Percentiles rank a stretch among this genome's conserved stretches.
phyloP scores from a whole-genome alignment of 2,329 filamentous ascomycete genomes.

The Talaromyces verruculosus region DNA sequence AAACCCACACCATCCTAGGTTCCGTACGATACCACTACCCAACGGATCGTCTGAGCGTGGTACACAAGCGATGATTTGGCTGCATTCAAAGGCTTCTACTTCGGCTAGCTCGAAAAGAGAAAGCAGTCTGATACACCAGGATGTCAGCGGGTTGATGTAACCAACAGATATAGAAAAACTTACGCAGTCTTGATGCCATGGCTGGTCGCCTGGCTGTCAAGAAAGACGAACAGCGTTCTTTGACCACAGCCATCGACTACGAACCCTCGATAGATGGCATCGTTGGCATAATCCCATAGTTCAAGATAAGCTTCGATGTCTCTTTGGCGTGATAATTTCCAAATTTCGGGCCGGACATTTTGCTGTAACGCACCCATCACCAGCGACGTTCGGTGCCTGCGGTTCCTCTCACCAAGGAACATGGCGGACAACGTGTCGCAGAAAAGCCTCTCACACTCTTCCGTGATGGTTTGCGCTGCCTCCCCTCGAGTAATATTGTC shows the following conservation, averaged over 20 bases:
- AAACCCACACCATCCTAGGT: conserved; percentile 91
- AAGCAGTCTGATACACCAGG: conserved; percentile 64
- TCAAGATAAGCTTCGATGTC: conserved; percentile 40
- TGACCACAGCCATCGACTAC: conserved; percentile 68
- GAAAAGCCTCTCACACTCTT: conserved; percentile 99
- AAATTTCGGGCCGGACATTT: conserved; percentile 30
- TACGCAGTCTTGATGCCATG: conserved; percentile 86
- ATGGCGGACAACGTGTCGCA: conserved; percentile 90
- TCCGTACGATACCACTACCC: conserved; percentile 68
- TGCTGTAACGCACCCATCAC: conserved; percentile 69
- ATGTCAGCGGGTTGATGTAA: not conserved
- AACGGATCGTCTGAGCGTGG: conserved; percentile 66
- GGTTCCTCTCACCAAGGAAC: conserved; percentile 94
- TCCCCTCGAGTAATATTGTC: conserved; percentile 60
- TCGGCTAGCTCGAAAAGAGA: conserved; percentile 86
- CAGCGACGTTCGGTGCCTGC: conserved; percentile 75
- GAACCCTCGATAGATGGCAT: conserved; percentile 83
- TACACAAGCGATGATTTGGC: conserved; percentile 75
- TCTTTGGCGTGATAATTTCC: conserved; percentile 22
- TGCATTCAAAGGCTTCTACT: conserved; percentile 68
- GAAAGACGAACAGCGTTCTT: conserved; percentile 83
- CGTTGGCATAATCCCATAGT: conserved; percentile 72
- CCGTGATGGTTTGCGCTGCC: conserved; percentile 94
- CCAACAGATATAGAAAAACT: conserved; percentile 38
- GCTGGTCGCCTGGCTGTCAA: conserved; percentile 70